A percentile compares a stretch with the other conserved stretches of the same genome.
phyloP scores from a whole-genome alignment of 2,329 filamentous ascomycete genomes.

The Lasiodiplodia gonubiensis region DNA sequence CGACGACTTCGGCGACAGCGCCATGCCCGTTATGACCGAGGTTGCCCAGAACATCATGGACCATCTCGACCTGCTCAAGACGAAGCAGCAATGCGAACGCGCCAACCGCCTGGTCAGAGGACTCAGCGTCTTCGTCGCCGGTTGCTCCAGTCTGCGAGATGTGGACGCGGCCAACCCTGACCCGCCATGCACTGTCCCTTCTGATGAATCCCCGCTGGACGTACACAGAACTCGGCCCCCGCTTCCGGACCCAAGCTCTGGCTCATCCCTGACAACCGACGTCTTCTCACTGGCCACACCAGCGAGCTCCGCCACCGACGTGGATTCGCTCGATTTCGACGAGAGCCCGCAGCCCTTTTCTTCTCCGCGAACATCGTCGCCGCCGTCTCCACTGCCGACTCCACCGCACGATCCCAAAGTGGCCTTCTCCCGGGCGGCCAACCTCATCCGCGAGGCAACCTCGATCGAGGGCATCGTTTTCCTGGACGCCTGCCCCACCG shows the following conservation, averaged over 20 bases:
- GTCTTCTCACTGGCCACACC: background rate
- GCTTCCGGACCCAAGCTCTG: background rate
- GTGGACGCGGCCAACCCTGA: background rate
- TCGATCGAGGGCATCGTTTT: constrained; percentile 43
- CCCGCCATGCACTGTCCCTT: background rate
- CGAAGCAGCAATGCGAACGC: constrained; percentile 32
- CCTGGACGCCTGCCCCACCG: constrained; percentile 40
- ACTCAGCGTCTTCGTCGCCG: constrained; percentile 37
- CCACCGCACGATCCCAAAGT: constrained; percentile 38
- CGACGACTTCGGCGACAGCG: constrained; percentile 31
- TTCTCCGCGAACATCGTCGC: too few species aligned
- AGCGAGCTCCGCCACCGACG: background rate
- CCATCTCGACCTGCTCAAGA: constrained; percentile 33
- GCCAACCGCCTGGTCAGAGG: constrained; percentile 42
- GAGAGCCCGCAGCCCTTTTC: background rate
- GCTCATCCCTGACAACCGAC: background rate
- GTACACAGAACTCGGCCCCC: background rate
- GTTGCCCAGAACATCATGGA: constrained; percentile 36
- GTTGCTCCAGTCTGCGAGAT: constrained; percentile 11
- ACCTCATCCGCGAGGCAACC: constrained; percentile 40
- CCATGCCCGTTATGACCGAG: constrained; percentile 40
- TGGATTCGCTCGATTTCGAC: background rate
- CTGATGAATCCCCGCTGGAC: background rate
- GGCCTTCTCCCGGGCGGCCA: constrained; percentile 44
- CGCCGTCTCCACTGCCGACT: constrained; percentile 23